These are phyloP conservation scores for Globisporangium lucens DNA, from an alignment of 352 stramenopile genomes.

Conservation along the genomic window DNA sequence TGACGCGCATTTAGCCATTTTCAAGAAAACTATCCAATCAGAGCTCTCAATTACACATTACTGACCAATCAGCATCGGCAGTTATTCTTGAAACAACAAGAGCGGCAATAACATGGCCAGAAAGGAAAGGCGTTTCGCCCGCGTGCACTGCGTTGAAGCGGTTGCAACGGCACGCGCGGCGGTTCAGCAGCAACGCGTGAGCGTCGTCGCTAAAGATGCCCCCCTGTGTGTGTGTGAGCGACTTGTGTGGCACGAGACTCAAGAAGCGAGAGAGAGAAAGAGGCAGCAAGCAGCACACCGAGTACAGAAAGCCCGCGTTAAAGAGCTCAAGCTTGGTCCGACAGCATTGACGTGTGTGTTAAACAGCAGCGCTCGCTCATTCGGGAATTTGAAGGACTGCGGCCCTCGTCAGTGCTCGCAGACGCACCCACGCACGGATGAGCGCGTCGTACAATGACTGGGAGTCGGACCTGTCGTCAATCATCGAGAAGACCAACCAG, in stretches of 20 bases:
- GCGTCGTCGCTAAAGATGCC: background rate
- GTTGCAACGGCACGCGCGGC: slow-evolving; percentile 8
- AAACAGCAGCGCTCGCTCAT: slow-evolving; percentile 6
- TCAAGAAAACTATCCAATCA: background rate
- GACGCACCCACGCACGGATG: slow-evolving; percentile 27
- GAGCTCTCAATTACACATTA: background rate
- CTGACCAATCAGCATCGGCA: background rate
- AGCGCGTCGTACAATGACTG: slow-evolving; percentile 64
- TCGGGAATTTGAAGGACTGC: background rate
- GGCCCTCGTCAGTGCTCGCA: background rate
- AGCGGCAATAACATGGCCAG: background rate
- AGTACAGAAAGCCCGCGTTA: background rate
- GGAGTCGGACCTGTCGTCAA: slow-evolving; percentile 81
- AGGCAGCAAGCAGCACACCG: background rate
- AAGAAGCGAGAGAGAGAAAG: background rate
- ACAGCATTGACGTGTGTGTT: slow-evolving; percentile 6
- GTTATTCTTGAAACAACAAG: background rate
- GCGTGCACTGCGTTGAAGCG: slow-evolving; percentile 5
- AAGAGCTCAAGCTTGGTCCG: slow-evolving; percentile 1
- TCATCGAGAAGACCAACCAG: slow-evolving; percentile 88
- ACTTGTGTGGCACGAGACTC: background rate
- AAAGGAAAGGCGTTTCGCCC: slow-evolving; percentile 6
- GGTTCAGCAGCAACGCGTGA: background rate
- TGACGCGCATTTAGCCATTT: slow-evolving; percentile 5
- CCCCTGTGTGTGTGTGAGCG: background rate